These are phyloP conservation scores for Fusarium buharicum DNA, from an alignment of 2,329 filamentous ascomycete genomes.

Conservation along the genomic window DNA sequence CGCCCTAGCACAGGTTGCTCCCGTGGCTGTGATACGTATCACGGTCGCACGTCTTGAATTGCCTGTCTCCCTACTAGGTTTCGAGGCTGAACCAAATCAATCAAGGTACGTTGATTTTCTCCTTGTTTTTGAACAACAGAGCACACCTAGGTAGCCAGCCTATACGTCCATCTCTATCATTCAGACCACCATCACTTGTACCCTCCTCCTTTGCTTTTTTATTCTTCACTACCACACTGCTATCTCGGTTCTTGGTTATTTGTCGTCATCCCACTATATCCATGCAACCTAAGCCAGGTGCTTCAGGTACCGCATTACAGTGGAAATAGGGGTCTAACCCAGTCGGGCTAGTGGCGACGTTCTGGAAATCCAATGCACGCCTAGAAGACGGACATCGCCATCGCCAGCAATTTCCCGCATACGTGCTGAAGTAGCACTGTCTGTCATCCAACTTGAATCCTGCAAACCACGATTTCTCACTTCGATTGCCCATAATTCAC, in stretches of 20 bases:
- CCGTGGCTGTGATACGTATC: conserved; percentile 40
- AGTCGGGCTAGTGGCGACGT: conserved; percentile 35
- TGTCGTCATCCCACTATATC: conserved; percentile 32
- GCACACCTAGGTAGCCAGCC: neutral
- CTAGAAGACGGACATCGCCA: conserved; percentile 46
- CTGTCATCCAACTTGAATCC: conserved; percentile 36
- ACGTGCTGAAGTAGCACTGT: conserved; percentile 39
- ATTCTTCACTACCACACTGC: conserved; percentile 14
- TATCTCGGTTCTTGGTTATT: conserved; percentile 13
- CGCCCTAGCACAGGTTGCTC: conserved; percentile 34
- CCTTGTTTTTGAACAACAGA: conserved; percentile 2
- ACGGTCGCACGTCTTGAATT: conserved; percentile 15
- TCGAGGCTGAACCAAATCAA: conserved; percentile 6
- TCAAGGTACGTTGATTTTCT: conserved; percentile 26
- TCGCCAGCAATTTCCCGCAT: conserved; percentile 53
- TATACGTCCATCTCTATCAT: neutral
- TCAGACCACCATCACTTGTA: neutral
- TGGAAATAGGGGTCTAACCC: conserved; percentile 35
- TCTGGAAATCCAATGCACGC: conserved; percentile 35
- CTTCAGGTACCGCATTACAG: conserved; percentile 44
- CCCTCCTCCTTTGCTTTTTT: neutral
- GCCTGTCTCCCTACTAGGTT: conserved; percentile 6
- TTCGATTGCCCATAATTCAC: conserved; percentile 16
- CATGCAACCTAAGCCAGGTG: conserved; percentile 12
- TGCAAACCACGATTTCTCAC: conserved; percentile 34